Conservation (phyloP, 495 filamentous ascomycete species). For the Annulohypoxylon bovei region DNA sequence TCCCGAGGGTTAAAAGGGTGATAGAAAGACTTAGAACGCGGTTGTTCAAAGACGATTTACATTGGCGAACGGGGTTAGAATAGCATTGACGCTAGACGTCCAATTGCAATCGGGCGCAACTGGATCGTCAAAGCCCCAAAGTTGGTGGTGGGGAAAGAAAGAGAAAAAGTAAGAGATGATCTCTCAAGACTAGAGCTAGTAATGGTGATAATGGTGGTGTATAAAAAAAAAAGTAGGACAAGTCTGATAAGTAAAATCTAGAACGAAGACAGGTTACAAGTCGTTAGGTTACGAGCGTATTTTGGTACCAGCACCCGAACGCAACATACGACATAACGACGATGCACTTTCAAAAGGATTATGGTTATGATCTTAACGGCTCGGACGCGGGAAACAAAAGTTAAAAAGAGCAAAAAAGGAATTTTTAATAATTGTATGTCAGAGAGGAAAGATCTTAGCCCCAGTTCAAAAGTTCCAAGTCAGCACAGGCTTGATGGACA, state of each 20-base stretch:
- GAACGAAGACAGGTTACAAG: constrained; percentile 22
- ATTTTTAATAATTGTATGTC: constrained; percentile 29
- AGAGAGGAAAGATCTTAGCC: constrained; percentile 26
- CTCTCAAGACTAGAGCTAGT: constrained; percentile 6
- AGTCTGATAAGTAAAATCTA: constrained; percentile 16
- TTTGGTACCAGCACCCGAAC: constrained; percentile 27
- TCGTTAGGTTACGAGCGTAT: constrained; percentile 31
- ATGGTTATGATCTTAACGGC: not conserved
- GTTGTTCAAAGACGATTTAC: constrained; percentile 23
- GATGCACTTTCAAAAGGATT: constrained; percentile 12
- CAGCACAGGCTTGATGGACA: constrained; percentile 22
- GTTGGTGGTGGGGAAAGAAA: not conserved
- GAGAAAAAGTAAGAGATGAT: not conserved
- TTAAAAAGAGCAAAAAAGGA: constrained; percentile 14
- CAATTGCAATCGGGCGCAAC: constrained; percentile 47
- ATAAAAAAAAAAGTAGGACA: not conserved
- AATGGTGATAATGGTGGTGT: not conserved
- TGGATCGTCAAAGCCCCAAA: constrained; percentile 27
- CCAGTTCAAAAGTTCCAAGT: constrained; percentile 33
- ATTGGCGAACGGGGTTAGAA: constrained; percentile 33
- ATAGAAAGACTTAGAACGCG: constrained; percentile 6
- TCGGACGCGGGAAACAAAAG: constrained; percentile 6
- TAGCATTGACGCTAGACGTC: constrained; percentile 40
- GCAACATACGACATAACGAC: constrained; percentile 33
- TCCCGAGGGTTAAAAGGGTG: not conserved